A percentile compares a stretch with the other conserved stretches of the same genome.
Evolutionary conservation across 805 yeast species (phyloP).

Genomic region (Vanderwaltozyma yarrowii): DNA sequence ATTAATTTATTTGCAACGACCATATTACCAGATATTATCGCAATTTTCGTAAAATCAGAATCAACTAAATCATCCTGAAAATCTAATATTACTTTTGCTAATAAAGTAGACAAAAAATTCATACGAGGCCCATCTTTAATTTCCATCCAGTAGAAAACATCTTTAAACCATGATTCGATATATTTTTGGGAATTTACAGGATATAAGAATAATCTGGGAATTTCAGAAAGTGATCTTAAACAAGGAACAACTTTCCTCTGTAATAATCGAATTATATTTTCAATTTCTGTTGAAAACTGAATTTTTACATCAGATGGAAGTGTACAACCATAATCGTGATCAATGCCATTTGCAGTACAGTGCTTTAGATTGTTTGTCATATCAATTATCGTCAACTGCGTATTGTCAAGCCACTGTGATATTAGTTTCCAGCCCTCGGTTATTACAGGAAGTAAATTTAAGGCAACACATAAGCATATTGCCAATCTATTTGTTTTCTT

Average conservation of each 20-base stretch:
- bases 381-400: conserved; percentile 17
- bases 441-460: conserved; percentile 19
- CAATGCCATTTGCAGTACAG: background rate
- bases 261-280: conserved; percentile 18
- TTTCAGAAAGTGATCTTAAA: conserved; percentile 21
- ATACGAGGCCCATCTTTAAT: conserved; percentile 33
- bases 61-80: conserved; percentile 14
- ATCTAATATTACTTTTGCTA: conserved; percentile 22
- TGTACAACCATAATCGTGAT: background rate
- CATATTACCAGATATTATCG: conserved; percentile 49
- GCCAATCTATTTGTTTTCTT: conserved; percentile 22
- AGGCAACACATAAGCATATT: conserved; percentile 26
- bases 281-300: conserved; percentile 14
- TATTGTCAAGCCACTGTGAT: conserved; percentile 21
- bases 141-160: conserved; percentile 33
- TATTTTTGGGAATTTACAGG: conserved; percentile 21
- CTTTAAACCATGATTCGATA: conserved; percentile 31
- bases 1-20: conserved; percentile 50
- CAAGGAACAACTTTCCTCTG: conserved; percentile 25
- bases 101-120: conserved; percentile 20
- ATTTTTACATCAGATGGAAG: conserved; percentile 5
- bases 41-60: conserved; percentile 36
- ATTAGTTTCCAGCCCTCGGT: conserved; percentile 28
- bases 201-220: conserved; percentile 31
- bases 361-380: background rate